phyloP scores from a whole-genome alignment of 2,329 filamentous ascomycete species.

The Sporothrix inflata region DNA sequence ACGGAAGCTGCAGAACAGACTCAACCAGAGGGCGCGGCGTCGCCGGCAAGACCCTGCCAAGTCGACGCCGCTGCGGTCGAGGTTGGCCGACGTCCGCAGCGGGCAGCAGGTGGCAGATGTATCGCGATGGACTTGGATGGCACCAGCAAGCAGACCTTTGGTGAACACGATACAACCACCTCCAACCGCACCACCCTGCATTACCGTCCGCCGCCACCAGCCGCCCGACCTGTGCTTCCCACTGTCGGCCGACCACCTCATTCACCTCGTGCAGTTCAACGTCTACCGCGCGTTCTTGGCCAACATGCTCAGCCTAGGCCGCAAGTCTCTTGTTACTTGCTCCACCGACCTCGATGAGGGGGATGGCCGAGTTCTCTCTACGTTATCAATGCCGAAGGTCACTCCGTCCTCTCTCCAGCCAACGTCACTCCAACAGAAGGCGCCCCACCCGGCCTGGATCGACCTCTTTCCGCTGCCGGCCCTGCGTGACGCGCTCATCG shows the following conservation, averaged over 20 bases:
- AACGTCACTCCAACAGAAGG: not conserved
- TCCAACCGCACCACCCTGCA: not conserved
- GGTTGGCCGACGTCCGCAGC: not conserved
- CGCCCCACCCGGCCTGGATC: not conserved
- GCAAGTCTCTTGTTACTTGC: not conserved
- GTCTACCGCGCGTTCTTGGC: not conserved
- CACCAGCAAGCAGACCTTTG: not conserved
- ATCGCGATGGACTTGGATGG: not conserved
- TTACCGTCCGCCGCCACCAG: not conserved
- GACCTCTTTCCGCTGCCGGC: not conserved
- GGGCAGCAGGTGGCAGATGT: not conserved
- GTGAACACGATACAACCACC: too few relatives aligned
- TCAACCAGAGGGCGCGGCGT: not conserved
- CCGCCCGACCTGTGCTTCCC: not conserved
- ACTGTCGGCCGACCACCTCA: not conserved
- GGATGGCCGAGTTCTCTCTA: not conserved
- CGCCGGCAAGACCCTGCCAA: not conserved
- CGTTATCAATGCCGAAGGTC: not conserved
- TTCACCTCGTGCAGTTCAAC: slow-evolving; percentile 6
- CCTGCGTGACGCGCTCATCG: not conserved
- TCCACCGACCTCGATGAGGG: not conserved
- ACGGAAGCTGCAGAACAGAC: slow-evolving; percentile 5
- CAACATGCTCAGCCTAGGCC: slow-evolving; percentile 9
- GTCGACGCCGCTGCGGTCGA: slow-evolving; percentile 1
- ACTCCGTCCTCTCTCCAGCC: not conserved